Base-by-base conservation (phyloP, 306 rosid genomes). In the Notholithocarpus densiflorus region DNA sequence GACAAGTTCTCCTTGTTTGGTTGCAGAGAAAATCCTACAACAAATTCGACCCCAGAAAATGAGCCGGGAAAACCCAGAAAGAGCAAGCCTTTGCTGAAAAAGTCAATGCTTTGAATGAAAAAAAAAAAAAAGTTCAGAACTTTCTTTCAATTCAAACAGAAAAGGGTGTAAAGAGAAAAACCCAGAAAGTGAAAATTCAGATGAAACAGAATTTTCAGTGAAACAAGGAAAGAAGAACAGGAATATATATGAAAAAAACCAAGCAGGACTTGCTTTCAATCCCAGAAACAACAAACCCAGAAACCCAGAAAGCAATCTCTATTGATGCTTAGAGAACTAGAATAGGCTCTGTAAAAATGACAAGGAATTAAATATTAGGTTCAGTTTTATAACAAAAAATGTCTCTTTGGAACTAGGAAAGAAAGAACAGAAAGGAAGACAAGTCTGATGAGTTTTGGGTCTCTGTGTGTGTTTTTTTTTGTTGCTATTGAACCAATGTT, bases 21-120 rank as follows among this genome's bases (percentile, higher is more conserved):
- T 54, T 60, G 83, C 81, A 31, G 73, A 74, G 83, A 88, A 73
- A 79, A 82, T 84, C 93, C 86, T 74, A 80, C 82, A 70, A 54
- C 78, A 79, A 88, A 15, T 77, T 61, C 56, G 26, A 77, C 65
- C 20, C 62, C 53, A 55, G 43, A 81, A 32, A 55, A 4, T 72
- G 53, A 48, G 45, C 43, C 11, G 52, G 71, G 11, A 72, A 31
- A 51, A 72, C 82, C 79, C 83, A 57, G 56, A 84, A 80, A 86
- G 81, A 64, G 15, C 15, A 71, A 57, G 69, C 52, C 56, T 81
- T 61, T 3, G 56, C 26, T 40, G 48, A 18, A 75, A 75, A 75
- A 48, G 65, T 45, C 64, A 37, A 66, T 54, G 60, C 77, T 60
- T 26, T 54, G 10, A 19, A 53, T 77, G 53, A 45, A 48, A 17